phyloP scores from a whole-genome alignment of 768 basidiomycete species.

The Panaeolus papilionaceus region DNA sequence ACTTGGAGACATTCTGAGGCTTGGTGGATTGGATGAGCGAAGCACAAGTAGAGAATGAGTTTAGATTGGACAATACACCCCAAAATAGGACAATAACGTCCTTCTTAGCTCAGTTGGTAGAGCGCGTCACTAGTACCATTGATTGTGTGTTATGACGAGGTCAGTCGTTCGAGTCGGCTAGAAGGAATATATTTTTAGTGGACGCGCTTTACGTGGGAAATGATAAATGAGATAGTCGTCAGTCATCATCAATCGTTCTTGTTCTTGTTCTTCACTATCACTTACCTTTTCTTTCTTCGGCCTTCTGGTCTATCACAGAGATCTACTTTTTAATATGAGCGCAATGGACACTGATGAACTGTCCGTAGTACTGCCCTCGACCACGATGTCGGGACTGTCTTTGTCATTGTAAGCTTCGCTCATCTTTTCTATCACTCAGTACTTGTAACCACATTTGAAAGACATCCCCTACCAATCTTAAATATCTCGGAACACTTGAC shows the following conservation, averaged over 20 bases:
- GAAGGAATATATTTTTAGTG: conserved; percentile 31
- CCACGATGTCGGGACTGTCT: conserved; percentile 74
- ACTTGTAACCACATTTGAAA: conserved; percentile 39
- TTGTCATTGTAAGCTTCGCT: conserved; percentile 66
- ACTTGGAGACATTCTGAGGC: neutral
- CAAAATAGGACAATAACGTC: conserved; percentile 23
- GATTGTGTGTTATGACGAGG: conserved; percentile 34
- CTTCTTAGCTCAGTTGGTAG: conserved; percentile 64
- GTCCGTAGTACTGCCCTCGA: conserved; percentile 75
- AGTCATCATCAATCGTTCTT: conserved; percentile 12
- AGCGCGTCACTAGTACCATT: conserved; percentile 57
- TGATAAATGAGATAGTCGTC: conserved; percentile 18
- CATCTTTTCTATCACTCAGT: neutral
- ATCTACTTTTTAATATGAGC: conserved; percentile 39
- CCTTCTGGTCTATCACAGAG: neutral
- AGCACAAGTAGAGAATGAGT: neutral
- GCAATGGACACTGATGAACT: conserved; percentile 84
- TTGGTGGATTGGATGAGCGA: neutral
- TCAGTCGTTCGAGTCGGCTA: conserved; percentile 44
- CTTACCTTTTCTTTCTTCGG: neutral
- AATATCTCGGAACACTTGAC: conserved; percentile 97
- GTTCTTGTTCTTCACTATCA: neutral
- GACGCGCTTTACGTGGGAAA: conserved; percentile 6
- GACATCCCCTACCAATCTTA: conserved; percentile 95
- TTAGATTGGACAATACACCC: neutral